These are phyloP conservation scores for Penicillium ochrochloron DNA, from an alignment of 495 filamentous ascomycete genomes.

Conservation along the genomic window DNA sequence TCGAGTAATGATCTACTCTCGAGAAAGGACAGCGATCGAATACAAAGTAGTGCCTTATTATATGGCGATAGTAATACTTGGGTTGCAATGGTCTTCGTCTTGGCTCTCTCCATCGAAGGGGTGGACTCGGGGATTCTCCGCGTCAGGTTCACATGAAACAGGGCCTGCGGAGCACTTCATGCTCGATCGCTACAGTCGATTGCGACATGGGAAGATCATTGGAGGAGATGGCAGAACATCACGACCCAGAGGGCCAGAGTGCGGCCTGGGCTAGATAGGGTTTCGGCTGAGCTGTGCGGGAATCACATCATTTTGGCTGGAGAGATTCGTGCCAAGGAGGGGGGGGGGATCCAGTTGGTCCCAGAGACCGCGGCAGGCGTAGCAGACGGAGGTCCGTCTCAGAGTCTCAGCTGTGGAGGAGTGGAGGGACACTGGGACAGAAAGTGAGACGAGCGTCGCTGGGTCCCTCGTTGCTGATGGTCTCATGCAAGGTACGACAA, in stretches of 20 bases:
- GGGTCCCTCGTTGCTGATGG: not conserved
- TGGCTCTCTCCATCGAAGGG: not conserved
- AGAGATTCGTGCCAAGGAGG: not conserved
- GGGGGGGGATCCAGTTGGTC: not conserved
- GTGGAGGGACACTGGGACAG: not conserved
- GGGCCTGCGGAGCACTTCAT: not conserved
- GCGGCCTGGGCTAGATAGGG: conserved; percentile 23
- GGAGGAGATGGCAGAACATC: not conserved
- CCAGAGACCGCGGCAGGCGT: conserved; percentile 7
- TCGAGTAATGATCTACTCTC: conserved; percentile 15
- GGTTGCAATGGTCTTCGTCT: not conserved
- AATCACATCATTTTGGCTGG: conserved; percentile 13
- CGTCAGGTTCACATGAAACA: not conserved
- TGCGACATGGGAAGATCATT: not conserved
- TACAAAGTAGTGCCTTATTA: not conserved
- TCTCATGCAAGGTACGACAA: not conserved
- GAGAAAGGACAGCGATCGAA: not conserved
- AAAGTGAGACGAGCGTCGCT: conserved; percentile 1
- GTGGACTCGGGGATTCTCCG: conserved; percentile 16
- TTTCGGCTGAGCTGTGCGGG: conserved; percentile 18
- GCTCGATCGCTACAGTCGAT: not conserved
- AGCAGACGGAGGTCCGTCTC: conserved; percentile 10
- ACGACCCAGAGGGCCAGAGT: not conserved
- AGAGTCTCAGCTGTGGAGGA: not conserved
- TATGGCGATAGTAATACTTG: not conserved